Conservation (phyloP, 305 asterid genomes). For the Fraxinus dipetala region DNA sequence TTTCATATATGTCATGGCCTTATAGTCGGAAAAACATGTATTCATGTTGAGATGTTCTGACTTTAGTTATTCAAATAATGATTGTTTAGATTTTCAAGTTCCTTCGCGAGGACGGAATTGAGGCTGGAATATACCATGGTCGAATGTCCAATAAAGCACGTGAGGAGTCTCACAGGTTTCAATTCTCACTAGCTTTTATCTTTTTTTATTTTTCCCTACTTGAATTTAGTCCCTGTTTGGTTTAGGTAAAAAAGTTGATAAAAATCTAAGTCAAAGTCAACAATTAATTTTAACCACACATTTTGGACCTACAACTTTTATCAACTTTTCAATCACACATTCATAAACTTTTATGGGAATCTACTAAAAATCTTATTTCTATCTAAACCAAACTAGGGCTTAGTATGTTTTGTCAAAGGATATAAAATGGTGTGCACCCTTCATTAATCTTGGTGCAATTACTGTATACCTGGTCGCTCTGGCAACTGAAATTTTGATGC, state of each 20-base stretch:
- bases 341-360: background rate
- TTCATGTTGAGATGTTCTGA: slow-evolving; percentile 13
- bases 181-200: slow-evolving; percentile 3
- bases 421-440: background rate
- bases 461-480: background rate
- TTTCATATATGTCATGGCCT: slow-evolving; percentile 2
- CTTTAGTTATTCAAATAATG: slow-evolving; percentile 20
- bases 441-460: background rate
- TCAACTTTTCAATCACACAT: background rate
- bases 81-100: slow-evolving; percentile 48
- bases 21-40: slow-evolving; percentile 2
- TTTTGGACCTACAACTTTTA: background rate
- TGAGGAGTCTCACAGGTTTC: slow-evolving; percentile 76
- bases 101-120: slow-evolving; percentile 58
- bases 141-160: slow-evolving; percentile 84
- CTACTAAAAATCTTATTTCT: background rate
- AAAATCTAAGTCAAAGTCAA: background rate
- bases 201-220: slow-evolving; percentile 7
- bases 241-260: background rate
- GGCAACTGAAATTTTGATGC: slow-evolving; percentile 21
- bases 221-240: background rate
- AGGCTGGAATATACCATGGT: slow-evolving; percentile 85
- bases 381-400: background rate
- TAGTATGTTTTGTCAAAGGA: slow-evolving; percentile 1
- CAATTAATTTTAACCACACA: background rate